A percentile compares a stretch with the other conserved stretches of the same genome.
These are phyloP conservation scores for Pinus taeda DNA, from an alignment of 75 land plant species.

Conservation along the genomic window DNA sequence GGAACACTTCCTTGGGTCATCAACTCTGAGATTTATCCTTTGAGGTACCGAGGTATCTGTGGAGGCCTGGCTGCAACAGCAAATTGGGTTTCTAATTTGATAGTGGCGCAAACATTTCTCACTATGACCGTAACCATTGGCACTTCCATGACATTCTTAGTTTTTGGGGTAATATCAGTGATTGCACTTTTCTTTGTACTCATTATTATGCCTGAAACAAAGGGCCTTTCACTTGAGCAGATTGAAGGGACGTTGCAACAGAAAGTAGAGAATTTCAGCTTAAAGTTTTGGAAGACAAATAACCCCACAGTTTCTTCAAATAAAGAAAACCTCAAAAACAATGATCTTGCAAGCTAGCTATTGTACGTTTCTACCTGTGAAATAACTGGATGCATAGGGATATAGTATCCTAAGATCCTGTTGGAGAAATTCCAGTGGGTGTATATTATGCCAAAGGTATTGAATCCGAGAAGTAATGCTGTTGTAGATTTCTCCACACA, in stretches of 20 bases:
- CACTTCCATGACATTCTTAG: slow-evolving; percentile 68
- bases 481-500: too few relatives aligned
- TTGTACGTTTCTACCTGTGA: too few relatives aligned
- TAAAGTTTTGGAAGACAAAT: not conserved
- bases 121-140: slow-evolving; percentile 70
- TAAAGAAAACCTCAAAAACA: too few relatives aligned
- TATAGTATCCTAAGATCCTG: too few relatives aligned
- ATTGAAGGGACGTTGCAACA: slow-evolving; percentile 75
- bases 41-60: slow-evolving; percentile 76
- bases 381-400: too few relatives aligned
- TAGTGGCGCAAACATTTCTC: slow-evolving; percentile 77
- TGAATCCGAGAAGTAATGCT: too few relatives aligned
- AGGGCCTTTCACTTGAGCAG: slow-evolving; percentile 78
- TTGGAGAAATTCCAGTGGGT: too few relatives aligned
- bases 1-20: slow-evolving; percentile 93
- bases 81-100: slow-evolving; percentile 82
- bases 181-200: slow-evolving; percentile 50
- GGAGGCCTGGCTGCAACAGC: slow-evolving; percentile 91
- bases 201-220: slow-evolving; percentile 82
- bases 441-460: too few relatives aligned
- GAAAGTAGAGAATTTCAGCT: slow-evolving; percentile 36
- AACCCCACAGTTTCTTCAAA: not conserved
- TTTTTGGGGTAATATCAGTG: slow-evolving; percentile 54
- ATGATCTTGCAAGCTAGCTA: too few relatives aligned
- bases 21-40: slow-evolving; percentile 94